phyloP scores from a whole-genome alignment of 2,329 filamentous ascomycete species.

The Fusarium nanum region DNA sequence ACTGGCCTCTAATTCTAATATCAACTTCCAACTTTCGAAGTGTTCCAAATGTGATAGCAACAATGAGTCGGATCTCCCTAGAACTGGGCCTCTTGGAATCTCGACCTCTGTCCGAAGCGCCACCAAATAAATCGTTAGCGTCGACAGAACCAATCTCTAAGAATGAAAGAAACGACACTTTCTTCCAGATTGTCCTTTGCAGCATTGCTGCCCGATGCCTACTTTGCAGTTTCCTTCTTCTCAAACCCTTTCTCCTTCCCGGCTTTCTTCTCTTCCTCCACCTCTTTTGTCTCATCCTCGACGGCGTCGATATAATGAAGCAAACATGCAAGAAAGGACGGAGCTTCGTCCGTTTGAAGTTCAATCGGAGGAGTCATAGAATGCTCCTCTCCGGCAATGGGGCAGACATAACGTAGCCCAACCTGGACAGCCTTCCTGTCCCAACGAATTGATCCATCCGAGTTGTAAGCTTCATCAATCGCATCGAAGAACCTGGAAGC shows the following conservation, averaged over 20 bases:
- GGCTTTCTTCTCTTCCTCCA: not conserved
- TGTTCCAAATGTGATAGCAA: slow-evolving; percentile 18
- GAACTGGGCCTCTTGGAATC: slow-evolving; percentile 5
- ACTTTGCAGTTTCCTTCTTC: slow-evolving; percentile 18
- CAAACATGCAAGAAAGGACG: slow-evolving; percentile 10
- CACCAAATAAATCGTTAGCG: not conserved
- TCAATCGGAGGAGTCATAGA: slow-evolving; percentile 10
- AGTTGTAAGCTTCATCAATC: slow-evolving; percentile 25
- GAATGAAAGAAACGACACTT: slow-evolving; percentile 6
- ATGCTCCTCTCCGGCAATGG: slow-evolving; percentile 21
- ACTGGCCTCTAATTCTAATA: not conserved
- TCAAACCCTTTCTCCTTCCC: slow-evolving; percentile 2
- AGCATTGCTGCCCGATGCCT: not conserved
- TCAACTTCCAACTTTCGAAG: not conserved
- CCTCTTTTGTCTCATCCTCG: not conserved
- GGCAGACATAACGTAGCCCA: slow-evolving; percentile 37
- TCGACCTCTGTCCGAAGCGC: slow-evolving; percentile 14
- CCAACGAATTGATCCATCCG: slow-evolving; percentile 44
- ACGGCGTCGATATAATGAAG: slow-evolving; percentile 18
- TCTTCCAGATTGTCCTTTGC: not conserved
- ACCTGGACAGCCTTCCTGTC: slow-evolving; percentile 45
- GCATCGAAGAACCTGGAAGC: slow-evolving; percentile 15
- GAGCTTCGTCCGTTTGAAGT: slow-evolving; percentile 18
- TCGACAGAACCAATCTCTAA: slow-evolving; percentile 21
- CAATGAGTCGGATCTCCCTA: slow-evolving; percentile 11